phyloP scores from a whole-genome alignment of 1,284 basidiomycete genomes.

The Neonothopanus nambi region DNA sequence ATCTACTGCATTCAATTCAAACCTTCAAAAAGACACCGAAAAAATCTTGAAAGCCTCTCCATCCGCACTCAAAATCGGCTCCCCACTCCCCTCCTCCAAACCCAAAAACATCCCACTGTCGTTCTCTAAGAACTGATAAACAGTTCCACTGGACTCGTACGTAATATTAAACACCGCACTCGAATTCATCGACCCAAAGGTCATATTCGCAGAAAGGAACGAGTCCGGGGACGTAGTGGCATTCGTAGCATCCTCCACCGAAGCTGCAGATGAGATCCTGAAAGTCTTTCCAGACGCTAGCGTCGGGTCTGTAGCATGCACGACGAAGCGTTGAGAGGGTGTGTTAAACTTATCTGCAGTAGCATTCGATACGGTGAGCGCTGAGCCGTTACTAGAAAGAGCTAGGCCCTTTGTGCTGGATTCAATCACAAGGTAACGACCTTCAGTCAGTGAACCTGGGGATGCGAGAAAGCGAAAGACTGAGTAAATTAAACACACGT shows the following conservation, averaged over 20 bases:
- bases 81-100: not conserved
- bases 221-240: not conserved
- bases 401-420: constrained; percentile 5
- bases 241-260: constrained; percentile 1
- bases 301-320: constrained; percentile 13
- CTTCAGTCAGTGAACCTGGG: constrained; percentile 12
- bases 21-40: constrained; percentile 7
- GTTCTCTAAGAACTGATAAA: constrained; percentile 3
- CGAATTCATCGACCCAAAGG: constrained; percentile 3
- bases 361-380: constrained; percentile 1
- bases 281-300: constrained; percentile 10
- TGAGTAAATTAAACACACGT: not conserved
- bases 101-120: constrained; percentile 3
- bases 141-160: not conserved
- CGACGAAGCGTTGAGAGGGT: constrained; percentile 13
- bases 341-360: constrained; percentile 3
- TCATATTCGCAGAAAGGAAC: constrained; percentile 3
- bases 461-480: not conserved
- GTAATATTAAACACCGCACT: constrained; percentile 11
- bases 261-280: constrained; percentile 8
- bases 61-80: not conserved
- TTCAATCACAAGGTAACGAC: constrained; percentile 12
- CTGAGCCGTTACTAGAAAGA: not conserved
- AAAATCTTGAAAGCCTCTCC: constrained; percentile 10
- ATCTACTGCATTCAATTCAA: too few species aligned